phyloP scores from a whole-genome alignment of 805 yeast species.

The Starmerella apis region DNA sequence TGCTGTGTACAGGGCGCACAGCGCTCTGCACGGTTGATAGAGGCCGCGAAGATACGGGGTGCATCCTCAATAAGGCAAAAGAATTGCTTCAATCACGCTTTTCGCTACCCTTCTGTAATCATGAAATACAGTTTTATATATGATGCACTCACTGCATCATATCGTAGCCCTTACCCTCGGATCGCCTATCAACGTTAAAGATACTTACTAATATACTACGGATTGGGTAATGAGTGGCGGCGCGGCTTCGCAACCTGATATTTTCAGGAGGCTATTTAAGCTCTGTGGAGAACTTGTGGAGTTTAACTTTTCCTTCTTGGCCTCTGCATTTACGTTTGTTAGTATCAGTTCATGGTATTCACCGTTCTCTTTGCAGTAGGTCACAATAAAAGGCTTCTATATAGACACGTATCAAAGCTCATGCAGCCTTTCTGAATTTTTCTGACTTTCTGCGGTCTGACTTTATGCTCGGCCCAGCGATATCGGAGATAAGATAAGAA shows the following conservation, averaged over 20 bases:
- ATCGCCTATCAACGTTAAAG: not conserved
- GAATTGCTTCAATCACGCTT: no score
- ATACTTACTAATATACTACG: no score
- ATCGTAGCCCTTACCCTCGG: not conserved
- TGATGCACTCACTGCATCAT: not conserved
- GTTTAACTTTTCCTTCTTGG: no score
- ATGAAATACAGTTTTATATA: not conserved
- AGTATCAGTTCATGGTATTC: no score
- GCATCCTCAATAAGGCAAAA: not conserved
- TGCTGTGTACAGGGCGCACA: constrained; percentile 7
- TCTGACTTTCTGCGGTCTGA: constrained; percentile 1
- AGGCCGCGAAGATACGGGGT: not conserved
- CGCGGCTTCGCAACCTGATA: no score
- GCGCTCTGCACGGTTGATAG: constrained; percentile 1
- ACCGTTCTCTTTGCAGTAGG: no score
- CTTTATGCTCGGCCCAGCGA: not conserved
- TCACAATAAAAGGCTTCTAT: no score
- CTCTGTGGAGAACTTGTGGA: no score
- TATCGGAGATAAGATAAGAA: not conserved
- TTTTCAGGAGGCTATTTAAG: no score
- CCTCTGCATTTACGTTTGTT: no score
- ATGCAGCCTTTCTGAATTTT: not conserved
- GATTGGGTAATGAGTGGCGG: no score
- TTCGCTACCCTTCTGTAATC: no score
- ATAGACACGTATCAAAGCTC: not conserved